Conservation (phyloP, 1,284 basidiomycete species). For the Pseudozyma pruni region DNA sequence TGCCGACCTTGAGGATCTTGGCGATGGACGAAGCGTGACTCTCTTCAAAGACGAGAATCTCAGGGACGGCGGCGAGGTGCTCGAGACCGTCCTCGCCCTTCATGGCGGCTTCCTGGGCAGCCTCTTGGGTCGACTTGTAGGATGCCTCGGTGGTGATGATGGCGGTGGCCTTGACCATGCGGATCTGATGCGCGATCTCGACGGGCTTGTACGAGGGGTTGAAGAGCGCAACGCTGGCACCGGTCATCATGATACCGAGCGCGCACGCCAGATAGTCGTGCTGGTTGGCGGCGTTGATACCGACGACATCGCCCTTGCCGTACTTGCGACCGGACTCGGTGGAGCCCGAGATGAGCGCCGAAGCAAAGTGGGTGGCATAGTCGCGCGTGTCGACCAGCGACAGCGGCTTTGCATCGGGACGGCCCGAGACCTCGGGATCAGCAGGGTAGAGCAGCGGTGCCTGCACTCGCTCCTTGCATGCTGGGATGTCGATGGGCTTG, state of each 20-base stretch:
- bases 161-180: constrained; percentile 53
- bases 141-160: constrained; percentile 46
- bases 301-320: constrained; percentile 55
- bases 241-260: constrained; percentile 60
- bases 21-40: constrained; percentile 43
- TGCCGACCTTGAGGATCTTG: constrained; percentile 46
- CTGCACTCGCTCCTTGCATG: constrained; percentile 33
- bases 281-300: constrained; percentile 58
- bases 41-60: constrained; percentile 59
- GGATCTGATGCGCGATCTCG: constrained; percentile 60
- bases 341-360: constrained; percentile 43
- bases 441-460: constrained; percentile 50
- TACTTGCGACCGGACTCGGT: constrained; percentile 47
- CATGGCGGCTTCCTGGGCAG: constrained; percentile 34
- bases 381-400: constrained; percentile 47
- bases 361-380: constrained; percentile 54
- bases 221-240: constrained; percentile 59
- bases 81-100: constrained; percentile 40
- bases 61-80: constrained; percentile 19
- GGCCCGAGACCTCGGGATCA: constrained; percentile 25
- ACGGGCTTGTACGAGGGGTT: constrained; percentile 64
- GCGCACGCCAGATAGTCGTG: constrained; percentile 62
- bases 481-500: constrained; percentile 39
- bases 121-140: constrained; percentile 38
- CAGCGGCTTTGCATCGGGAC: constrained; percentile 46